These are phyloP conservation scores for Malus hybrid DNA, from an alignment of 331 rosid genomes.

Conservation along the genomic window DNA sequence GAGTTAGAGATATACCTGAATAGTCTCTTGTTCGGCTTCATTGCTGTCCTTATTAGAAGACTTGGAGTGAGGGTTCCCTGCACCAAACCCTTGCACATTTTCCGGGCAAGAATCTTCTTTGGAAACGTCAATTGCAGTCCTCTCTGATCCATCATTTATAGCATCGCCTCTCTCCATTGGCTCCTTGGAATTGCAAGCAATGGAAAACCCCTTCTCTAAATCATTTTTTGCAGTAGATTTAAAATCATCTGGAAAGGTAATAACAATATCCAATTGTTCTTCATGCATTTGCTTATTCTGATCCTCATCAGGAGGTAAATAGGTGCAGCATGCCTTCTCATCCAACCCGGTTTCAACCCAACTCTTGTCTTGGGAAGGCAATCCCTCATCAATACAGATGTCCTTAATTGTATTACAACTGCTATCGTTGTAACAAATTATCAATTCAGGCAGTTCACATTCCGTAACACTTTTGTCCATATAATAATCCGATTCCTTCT, in stretches of 20 bases:
- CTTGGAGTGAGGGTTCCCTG: slow-evolving; percentile 5
- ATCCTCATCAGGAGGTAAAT: slow-evolving; percentile 17
- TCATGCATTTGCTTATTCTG: slow-evolving; percentile 6
- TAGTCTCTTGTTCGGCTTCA: slow-evolving; percentile 15
- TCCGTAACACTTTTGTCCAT: slow-evolving; percentile 52
- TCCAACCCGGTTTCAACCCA: slow-evolving; percentile 37
- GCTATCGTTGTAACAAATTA: slow-evolving; percentile 46
- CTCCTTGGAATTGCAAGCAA: slow-evolving; percentile 16
- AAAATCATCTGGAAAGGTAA: background rate
- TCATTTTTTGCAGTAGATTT: slow-evolving; percentile 18
- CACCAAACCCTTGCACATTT: slow-evolving; percentile 12
- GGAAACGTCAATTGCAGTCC: slow-evolving; percentile 15
- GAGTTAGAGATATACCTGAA: slow-evolving; percentile 40
- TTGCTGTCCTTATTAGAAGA: slow-evolving; percentile 15
- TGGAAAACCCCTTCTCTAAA: slow-evolving; percentile 15
- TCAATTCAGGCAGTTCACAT: slow-evolving; percentile 49
- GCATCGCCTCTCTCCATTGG: slow-evolving; percentile 8
- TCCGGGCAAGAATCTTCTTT: slow-evolving; percentile 10
- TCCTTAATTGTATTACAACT: slow-evolving; percentile 59
- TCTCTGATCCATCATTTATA: background rate
- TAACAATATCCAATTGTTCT: slow-evolving; percentile 18
- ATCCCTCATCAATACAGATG: slow-evolving; percentile 78
- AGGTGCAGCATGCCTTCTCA: slow-evolving; percentile 26
- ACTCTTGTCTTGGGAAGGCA: slow-evolving; percentile 32
- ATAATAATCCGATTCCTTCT: slow-evolving; percentile 27